Evolutionary conservation across 805 yeast genomes (phyloP).

Genomic region (Kodamaea sagamina): DNA sequence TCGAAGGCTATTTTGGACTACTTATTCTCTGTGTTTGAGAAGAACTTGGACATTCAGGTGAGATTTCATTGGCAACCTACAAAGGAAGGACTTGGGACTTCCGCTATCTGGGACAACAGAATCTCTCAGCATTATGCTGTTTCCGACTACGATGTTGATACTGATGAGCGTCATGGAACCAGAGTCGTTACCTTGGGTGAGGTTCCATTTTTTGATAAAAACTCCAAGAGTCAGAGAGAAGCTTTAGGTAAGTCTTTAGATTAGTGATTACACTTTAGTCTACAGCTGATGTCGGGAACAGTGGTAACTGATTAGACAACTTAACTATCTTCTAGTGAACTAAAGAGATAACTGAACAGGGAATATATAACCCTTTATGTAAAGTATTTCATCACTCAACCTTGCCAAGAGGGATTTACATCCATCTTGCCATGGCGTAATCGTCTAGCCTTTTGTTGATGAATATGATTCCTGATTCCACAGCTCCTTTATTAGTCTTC

Average conservation of each 20-base stretch:
- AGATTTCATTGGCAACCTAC: slow-evolving; percentile 53
- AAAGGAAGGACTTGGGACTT: slow-evolving; percentile 44
- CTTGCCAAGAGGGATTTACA: no score
- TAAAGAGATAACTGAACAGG: no score
- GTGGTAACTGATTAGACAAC: no score
- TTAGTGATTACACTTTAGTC: no score
- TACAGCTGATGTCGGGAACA: no score
- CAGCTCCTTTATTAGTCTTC: no score
- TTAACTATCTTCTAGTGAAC: no score
- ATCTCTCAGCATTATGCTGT: slow-evolving; percentile 17
- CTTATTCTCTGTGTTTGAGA: slow-evolving; percentile 41
- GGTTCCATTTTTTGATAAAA: slow-evolving; percentile 49
- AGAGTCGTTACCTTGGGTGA: slow-evolving; percentile 54
- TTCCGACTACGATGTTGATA: slow-evolving; percentile 20
- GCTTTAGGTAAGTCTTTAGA: slow-evolving; percentile 37
- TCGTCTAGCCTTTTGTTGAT: no score
- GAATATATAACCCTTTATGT: no score
- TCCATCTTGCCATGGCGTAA: no score
- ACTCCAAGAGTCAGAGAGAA: slow-evolving; percentile 53
- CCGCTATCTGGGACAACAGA: slow-evolving; percentile 18
- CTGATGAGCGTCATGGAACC: slow-evolving; percentile 17
- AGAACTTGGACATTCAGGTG: slow-evolving; percentile 44
- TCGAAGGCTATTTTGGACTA: slow-evolving; percentile 48
- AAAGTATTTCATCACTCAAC: no score
- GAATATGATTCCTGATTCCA: no score